Conservation (phyloP, 495 filamentous ascomycete genomes). For the Monascus purpureus region DNA sequence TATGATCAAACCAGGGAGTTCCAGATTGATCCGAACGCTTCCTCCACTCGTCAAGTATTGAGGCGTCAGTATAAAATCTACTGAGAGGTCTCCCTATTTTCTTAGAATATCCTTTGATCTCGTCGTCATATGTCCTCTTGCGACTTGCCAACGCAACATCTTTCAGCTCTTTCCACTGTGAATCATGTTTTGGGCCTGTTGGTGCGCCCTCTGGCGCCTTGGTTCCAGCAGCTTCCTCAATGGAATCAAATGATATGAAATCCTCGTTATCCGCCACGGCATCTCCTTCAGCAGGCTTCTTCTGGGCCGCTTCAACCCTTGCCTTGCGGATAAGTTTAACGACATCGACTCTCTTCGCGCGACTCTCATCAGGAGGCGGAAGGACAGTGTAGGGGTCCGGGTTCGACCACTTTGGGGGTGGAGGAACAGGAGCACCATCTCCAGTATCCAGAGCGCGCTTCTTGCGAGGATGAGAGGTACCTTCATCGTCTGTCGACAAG, state of each 20-base stretch:
- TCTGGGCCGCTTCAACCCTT: slow-evolving; percentile 31
- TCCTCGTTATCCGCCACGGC: slow-evolving; percentile 52
- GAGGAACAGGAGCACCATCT: slow-evolving; percentile 25
- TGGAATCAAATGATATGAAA: slow-evolving; percentile 69
- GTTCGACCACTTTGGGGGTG: slow-evolving; percentile 69
- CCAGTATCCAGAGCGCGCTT: slow-evolving; percentile 36
- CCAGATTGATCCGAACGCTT: slow-evolving; percentile 24
- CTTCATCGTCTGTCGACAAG: slow-evolving; percentile 30
- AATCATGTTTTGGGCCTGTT: slow-evolving; percentile 14
- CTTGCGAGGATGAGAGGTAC: slow-evolving; percentile 33
- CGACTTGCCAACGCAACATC: slow-evolving; percentile 33
- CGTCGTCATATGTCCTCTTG: slow-evolving; percentile 60
- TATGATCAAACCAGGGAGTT: slow-evolving; percentile 46
- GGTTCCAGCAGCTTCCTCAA: slow-evolving; percentile 23
- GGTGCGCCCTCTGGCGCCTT: slow-evolving; percentile 23
- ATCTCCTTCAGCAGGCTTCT: slow-evolving; percentile 30
- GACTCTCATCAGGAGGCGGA: slow-evolving; percentile 53
- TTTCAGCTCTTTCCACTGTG: slow-evolving; percentile 12
- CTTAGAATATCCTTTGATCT: slow-evolving; percentile 38
- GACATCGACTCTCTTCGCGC: slow-evolving; percentile 62
- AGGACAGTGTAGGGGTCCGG: slow-evolving; percentile 80
- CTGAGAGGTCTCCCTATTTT: slow-evolving; percentile 28
- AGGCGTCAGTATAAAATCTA: slow-evolving; percentile 28
- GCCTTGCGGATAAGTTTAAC: slow-evolving; percentile 82
- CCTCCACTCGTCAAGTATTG: slow-evolving; percentile 45